Conservation (phyloP, 2,329 filamentous ascomycete genomes). For the Fusarium aywerte region DNA sequence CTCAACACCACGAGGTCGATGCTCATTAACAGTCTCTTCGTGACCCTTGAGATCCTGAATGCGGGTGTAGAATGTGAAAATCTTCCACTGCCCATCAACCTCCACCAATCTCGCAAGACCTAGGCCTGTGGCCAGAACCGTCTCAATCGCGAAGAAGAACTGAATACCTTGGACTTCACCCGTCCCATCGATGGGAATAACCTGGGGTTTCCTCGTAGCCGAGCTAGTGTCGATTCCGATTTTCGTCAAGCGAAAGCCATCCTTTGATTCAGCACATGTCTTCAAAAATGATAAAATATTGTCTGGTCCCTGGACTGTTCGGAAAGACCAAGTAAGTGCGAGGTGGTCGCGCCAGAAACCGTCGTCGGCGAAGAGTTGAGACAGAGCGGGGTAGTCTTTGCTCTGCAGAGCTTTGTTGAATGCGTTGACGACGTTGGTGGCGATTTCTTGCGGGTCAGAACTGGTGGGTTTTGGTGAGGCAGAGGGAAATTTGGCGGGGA, state of each 20-base stretch:
- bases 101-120: conserved; percentile 66
- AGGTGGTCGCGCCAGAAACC: conserved; percentile 70
- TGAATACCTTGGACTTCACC: conserved; percentile 64
- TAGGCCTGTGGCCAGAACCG: conserved; percentile 63
- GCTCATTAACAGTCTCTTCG: conserved; percentile 60
- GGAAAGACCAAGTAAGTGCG: conserved; percentile 66
- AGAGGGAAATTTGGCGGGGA: conserved; percentile 57
- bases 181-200: conserved; percentile 60
- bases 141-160: conserved; percentile 66
- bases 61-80: conserved; percentile 71
- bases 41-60: conserved; percentile 64
- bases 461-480: conserved; percentile 41
- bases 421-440: conserved; percentile 50
- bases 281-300: conserved; percentile 56
- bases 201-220: conserved; percentile 56
- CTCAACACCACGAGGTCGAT: conserved; percentile 65
- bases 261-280: conserved; percentile 44
- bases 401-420: conserved; percentile 56
- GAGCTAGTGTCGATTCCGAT: conserved; percentile 60
- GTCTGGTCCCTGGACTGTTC: conserved; percentile 58
- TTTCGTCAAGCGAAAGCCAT: conserved; percentile 56
- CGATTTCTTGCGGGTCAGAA: conserved; percentile 53
- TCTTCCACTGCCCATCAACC: conserved; percentile 64
- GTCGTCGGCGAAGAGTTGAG: conserved; percentile 48
- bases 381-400: conserved; percentile 50